Evolutionary conservation across 257 asterid species (phyloP).

Genomic region (Fraxinus excelsior): DNA sequence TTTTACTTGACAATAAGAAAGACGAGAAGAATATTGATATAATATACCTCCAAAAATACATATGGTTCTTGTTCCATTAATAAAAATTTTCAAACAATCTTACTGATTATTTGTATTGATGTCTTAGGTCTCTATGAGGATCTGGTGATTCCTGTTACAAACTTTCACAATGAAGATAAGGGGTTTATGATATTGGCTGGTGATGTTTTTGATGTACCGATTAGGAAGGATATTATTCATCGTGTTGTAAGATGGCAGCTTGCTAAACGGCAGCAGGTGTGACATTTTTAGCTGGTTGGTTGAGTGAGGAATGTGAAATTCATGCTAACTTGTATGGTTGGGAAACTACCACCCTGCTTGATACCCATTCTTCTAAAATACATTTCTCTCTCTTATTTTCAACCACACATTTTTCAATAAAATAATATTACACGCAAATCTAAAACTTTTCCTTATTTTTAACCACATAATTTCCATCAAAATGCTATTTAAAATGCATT

Average conservation of each 20-base stretch:
- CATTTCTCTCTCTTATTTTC: too few relatives aligned
- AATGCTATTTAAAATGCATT: too few relatives aligned
- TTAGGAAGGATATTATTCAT: conserved; percentile 88
- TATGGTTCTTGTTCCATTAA: background rate
- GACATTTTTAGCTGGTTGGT: conserved; percentile 16
- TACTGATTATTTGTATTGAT: conserved; percentile 30
- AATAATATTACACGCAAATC: too few relatives aligned
- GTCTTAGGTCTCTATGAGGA: conserved; percentile 71
- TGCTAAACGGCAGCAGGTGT: conserved; percentile 89
- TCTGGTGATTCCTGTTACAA: conserved; percentile 77
- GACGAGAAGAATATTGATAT: background rate
- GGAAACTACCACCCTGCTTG: background rate
- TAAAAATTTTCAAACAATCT: conserved; percentile 9
- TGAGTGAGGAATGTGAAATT: conserved; percentile 5
- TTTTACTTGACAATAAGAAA: background rate
- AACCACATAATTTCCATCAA: too few relatives aligned
- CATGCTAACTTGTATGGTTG: background rate
- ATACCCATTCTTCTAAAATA: too few relatives aligned
- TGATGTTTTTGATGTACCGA: conserved; percentile 88
- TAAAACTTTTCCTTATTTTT: too few relatives aligned
- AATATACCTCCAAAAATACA: background rate
- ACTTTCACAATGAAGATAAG: conserved; percentile 74
- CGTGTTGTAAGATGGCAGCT: conserved; percentile 99
- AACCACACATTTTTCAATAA: too few relatives aligned
- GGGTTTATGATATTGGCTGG: conserved; percentile 90